A percentile compares a stretch with the other conserved stretches of the same genome.
Evolutionary conservation across 345 rosid genomes (phyloP).

Genomic region (Clausena lansium): DNA sequence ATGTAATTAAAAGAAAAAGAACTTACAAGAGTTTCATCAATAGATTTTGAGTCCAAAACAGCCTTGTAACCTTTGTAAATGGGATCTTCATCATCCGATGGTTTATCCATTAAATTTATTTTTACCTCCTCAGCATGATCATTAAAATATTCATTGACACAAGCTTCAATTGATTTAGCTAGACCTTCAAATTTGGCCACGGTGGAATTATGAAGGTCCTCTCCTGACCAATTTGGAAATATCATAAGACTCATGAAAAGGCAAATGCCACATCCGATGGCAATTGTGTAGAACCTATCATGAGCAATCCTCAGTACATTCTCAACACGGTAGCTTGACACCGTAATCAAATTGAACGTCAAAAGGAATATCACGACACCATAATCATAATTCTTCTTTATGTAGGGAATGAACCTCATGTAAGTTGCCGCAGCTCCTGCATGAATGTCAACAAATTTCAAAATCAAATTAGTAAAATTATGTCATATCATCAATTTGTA

Average conservation of each 20-base stretch:
- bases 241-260: constrained; percentile 69
- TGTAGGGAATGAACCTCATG: constrained; percentile 69
- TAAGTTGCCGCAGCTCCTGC: constrained; percentile 75
- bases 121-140: constrained; percentile 27
- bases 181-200: constrained; percentile 71
- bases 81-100: constrained; percentile 63
- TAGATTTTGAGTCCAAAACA: constrained; percentile 76
- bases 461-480: too few species aligned
- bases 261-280: constrained; percentile 72
- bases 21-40: constrained; percentile 69
- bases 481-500: too few species aligned
- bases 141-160: constrained; percentile 65
- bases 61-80: constrained; percentile 68
- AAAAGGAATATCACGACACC: constrained; percentile 85
- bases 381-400: constrained; percentile 86
- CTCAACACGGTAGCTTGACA: constrained; percentile 66
- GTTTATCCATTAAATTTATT: constrained; percentile 18
- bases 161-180: constrained; percentile 70
- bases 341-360: constrained; percentile 80
- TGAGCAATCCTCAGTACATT: constrained; percentile 65
- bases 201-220: constrained; percentile 75
- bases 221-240: constrained; percentile 87
- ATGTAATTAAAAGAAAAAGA: neutral
- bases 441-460: neutral
- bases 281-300: constrained; percentile 65